Base-by-base conservation (phyloP, 768 basidiomycete species). In the Udeniomyces megalosporus region DNA sequence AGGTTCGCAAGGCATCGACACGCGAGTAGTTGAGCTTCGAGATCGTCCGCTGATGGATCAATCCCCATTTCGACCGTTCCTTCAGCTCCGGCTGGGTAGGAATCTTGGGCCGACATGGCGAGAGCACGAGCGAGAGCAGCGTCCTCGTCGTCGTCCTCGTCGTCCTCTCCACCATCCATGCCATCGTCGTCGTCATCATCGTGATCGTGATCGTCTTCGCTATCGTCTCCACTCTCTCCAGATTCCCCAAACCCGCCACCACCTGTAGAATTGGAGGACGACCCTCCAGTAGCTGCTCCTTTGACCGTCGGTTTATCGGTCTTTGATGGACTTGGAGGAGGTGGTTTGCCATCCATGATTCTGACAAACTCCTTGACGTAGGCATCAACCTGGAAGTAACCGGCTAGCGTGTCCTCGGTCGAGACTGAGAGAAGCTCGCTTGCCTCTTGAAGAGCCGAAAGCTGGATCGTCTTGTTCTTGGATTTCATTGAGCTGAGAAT, bases 1-100 rank as follows among this genome's bases (percentile, higher is more conserved):
- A 99, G 79, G 73, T 99, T 97, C 52, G 92, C 93, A 57, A 99
- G 78, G 72, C 95, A 99, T 66, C 95, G 80, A 74, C 92, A 96
- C 31, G 95, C 95, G 51, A 97, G 80, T 54, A 97, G 83, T 74
- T 96, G 92, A 58, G 90, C 89, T 75, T 97, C 92, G 42, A 75
- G 71, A 62, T 76, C 72, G 51, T 74, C 74, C 52, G 70, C 70
- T 17, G 62, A 58, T 20, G 62, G 56, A 28, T 70, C 70, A n/a
- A 65, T 61, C 10, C 67, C 68, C 66, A 68, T 64, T 46, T 24
- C 24, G 24, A 49, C 63, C 22, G 47, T 49, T 7, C 34, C 48
- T 34, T 35, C 52, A 10, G 29, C 61, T 11, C 52, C 52, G 10
- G 55, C 50, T 6, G 60, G n/a, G 14, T 29, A 46, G 17, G 62